Conservation (phyloP, 805 yeast species). For the Metschnikowia vanudenii region DNA sequence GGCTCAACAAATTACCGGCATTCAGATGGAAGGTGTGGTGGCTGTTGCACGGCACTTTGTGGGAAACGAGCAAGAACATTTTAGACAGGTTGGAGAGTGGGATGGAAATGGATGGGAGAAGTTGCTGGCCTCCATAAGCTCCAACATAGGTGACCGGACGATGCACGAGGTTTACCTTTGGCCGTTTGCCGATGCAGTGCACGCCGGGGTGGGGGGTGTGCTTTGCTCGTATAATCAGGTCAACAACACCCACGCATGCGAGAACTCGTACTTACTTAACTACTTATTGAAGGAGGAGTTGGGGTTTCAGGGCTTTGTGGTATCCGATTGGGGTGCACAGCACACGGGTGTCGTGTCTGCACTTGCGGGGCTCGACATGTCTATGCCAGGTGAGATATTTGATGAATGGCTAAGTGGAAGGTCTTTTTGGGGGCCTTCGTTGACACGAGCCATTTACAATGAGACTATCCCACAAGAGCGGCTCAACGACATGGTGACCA, state of each 20-base stretch:
- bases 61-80: constrained; percentile 64
- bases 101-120: constrained; percentile 43
- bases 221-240: constrained; percentile 61
- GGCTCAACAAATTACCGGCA: constrained; percentile 51
- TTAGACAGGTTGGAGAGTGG: constrained; percentile 54
- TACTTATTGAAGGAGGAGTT: constrained; percentile 56
- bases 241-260: constrained; percentile 58
- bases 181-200: constrained; percentile 65
- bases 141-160: constrained; percentile 58
- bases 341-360: constrained; percentile 57
- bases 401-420: constrained; percentile 54
- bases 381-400: constrained; percentile 59
- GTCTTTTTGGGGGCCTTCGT: constrained; percentile 56
- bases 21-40: constrained; percentile 57
- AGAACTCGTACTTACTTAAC: constrained; percentile 55
- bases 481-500: constrained; percentile 59
- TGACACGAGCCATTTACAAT: constrained; percentile 55
- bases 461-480: constrained; percentile 52
- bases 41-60: constrained; percentile 57
- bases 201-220: constrained; percentile 59
- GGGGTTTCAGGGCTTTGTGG: constrained; percentile 68
- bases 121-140: constrained; percentile 44
- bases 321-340: constrained; percentile 67
- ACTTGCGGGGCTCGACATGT: constrained; percentile 61
- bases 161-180: constrained; percentile 62